phyloP scores from a whole-genome alignment of 441 rosid genomes.

The Brassica hybrid region DNA sequence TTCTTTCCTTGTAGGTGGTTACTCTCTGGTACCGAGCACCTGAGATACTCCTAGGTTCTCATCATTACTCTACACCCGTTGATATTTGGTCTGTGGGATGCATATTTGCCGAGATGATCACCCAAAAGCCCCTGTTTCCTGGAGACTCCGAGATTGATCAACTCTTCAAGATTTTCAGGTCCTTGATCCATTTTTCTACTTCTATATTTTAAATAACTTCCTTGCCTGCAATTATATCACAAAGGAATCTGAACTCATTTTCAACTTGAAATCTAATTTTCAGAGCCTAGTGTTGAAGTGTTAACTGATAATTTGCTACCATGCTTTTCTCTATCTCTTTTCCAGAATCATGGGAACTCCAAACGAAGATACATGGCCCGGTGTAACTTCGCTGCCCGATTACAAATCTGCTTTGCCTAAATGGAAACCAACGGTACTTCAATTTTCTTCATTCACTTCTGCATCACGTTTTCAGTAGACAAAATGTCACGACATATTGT shows the following conservation, averaged over 20 bases:
- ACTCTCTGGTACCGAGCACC: slow-evolving; percentile 99
- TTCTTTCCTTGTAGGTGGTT: slow-evolving; percentile 67
- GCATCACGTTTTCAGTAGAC: slow-evolving; percentile 14
- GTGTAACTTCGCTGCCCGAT: slow-evolving; percentile 94
- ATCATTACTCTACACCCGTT: slow-evolving; percentile 97
- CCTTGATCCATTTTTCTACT: background rate
- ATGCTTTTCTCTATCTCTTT: background rate
- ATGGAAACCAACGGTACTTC: slow-evolving; percentile 85
- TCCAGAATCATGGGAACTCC: slow-evolving; percentile 91
- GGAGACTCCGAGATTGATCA: slow-evolving; percentile 99
- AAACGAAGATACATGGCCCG: slow-evolving; percentile 92
- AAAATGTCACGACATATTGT: background rate
- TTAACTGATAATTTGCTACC: background rate
- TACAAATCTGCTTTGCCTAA: slow-evolving; percentile 96
- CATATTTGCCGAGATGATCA: slow-evolving; percentile 99
- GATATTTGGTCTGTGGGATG: slow-evolving; percentile 99
- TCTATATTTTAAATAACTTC: background rate
- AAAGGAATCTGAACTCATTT: slow-evolving; percentile 1
- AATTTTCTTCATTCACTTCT: slow-evolving; percentile 15
- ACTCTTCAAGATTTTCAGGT: slow-evolving; percentile 95
- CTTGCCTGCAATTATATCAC: slow-evolving; percentile 13
- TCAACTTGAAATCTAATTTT: background rate
- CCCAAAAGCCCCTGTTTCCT: slow-evolving; percentile 88
- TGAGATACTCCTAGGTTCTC: slow-evolving; percentile 96
- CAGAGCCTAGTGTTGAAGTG: background rate